Base-by-base conservation (phyloP, 2,329 filamentous ascomycete genomes). In the Penicillium sp. region DNA sequence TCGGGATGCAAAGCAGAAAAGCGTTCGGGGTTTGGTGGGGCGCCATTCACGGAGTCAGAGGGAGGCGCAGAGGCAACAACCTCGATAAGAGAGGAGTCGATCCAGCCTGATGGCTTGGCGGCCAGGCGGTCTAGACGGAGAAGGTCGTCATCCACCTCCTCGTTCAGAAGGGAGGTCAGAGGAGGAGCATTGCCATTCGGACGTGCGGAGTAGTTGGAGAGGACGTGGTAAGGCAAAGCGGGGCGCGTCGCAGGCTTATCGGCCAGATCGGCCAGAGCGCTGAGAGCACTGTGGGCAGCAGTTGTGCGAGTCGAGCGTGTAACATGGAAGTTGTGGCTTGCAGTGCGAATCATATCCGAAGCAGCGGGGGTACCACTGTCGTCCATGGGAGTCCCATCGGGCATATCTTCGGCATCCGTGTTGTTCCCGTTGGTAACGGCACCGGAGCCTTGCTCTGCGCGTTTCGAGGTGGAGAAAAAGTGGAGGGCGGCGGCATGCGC, bases 291-390 rank as follows among this genome's bases (percentile, higher is more conserved):
- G 70, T 83, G 75, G 13, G 63, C 63, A 53, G 80, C 80, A 53
- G 80, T 80, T 6, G 77, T 81, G 45, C 79, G 76, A 8, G 78
- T 81, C 6, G 77, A 84, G 43, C 71, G 83, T 68, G 78, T 88
- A 73, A 72, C 84, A 75, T 82, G 79, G 64, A 74, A 75, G 44
- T 83, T 85, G 55, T 83, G 82, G 53, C 81, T 84, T 21, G 83
- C 78, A 13, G 83, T 84, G 39, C 86, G 82, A 50, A 84, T 81
- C 85, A 88, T 88, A 53, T 85, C 84, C 5, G 79, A 71, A 1
- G 82, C 72, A 21, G 53, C 59, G 0, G 75, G 71, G 8, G 76
- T 77, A 45, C 73, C 73, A 35, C 73, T 70, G 37, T 79, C 77
- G 54, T 77, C 76, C 22, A 68, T 69, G n/a, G 70, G 71, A 27